These are phyloP conservation scores for Tetracladium setigerum DNA, from an alignment of 495 filamentous ascomycete genomes.

Conservation along the genomic window DNA sequence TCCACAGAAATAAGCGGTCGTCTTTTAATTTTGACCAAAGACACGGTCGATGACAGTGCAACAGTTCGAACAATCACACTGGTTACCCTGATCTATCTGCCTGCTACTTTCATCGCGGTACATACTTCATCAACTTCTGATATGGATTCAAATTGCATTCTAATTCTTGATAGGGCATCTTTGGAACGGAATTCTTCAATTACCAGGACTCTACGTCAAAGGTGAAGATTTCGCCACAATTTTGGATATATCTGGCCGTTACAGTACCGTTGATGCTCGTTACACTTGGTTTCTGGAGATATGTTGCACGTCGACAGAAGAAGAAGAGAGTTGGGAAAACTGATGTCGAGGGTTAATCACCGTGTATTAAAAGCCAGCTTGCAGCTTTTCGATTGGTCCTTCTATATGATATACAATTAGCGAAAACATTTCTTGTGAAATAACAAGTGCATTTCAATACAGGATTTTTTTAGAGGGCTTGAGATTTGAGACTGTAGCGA, in stretches of 20 bases:
- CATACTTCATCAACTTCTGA: background rate
- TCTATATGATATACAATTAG: too few species aligned
- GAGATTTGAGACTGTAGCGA: too few species aligned
- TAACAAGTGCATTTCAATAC: too few species aligned
- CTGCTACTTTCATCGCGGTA: conserved; percentile 11
- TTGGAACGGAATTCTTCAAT: conserved; percentile 34
- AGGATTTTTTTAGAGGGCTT: too few species aligned
- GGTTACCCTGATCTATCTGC: conserved; percentile 9
- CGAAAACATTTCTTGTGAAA: too few species aligned
- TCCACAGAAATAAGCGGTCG: conserved; percentile 5
- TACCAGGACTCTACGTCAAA: conserved; percentile 17
- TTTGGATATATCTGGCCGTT: conserved; percentile 31
- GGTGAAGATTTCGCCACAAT: conserved; percentile 24
- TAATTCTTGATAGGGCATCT: conserved; percentile 21
- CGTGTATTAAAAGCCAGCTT: too few species aligned
- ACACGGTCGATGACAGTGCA: conserved; percentile 13
- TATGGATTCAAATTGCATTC: background rate
- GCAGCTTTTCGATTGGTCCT: too few species aligned
- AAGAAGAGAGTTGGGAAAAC: background rate
- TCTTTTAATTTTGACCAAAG: conserved; percentile 9
- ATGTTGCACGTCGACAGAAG: background rate
- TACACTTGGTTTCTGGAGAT: conserved; percentile 24
- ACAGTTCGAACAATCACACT: conserved; percentile 9
- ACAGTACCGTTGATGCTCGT: conserved; percentile 23
- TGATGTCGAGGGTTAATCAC: background rate